These are phyloP conservation scores for Asterochloris erici DNA, from an alignment of 139 green algal species.

Conservation along the genomic window DNA sequence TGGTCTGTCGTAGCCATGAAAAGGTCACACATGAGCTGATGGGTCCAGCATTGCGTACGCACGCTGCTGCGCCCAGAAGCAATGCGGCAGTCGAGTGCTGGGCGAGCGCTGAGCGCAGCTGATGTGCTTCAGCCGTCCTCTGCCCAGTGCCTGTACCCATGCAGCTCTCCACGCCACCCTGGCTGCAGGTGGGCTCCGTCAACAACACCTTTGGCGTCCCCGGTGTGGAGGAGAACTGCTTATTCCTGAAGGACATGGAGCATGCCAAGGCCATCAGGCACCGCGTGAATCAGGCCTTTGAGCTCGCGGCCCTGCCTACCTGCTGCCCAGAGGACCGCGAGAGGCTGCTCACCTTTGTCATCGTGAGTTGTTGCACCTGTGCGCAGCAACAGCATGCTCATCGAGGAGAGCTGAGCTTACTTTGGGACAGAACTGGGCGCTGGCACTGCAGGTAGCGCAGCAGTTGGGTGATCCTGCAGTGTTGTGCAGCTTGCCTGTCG, in stretches of 20 bases:
- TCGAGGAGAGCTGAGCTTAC: not conserved
- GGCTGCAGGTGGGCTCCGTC: slow-evolving; percentile 33
- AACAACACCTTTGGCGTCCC: slow-evolving; percentile 57
- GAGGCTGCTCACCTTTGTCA: slow-evolving; percentile 77
- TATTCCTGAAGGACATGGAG: slow-evolving; percentile 57
- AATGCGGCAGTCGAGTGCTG: no score
- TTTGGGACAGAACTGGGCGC: no score
- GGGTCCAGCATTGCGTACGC: not conserved
- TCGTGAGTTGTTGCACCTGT: slow-evolving; percentile 42
- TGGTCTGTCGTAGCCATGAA: not conserved
- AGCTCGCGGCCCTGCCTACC: slow-evolving; percentile 43
- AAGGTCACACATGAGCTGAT: not conserved
- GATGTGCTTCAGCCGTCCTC: no score
- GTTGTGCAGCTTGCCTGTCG: not conserved
- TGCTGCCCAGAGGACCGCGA: slow-evolving; percentile 47
- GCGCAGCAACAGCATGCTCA: not conserved
- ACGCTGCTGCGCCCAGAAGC: no score
- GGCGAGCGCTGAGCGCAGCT: no score
- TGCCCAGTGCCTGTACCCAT: no score
- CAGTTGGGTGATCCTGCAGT: not conserved
- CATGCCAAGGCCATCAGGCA: slow-evolving; percentile 30
- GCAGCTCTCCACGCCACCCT: no score
- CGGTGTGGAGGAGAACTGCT: slow-evolving; percentile 53
- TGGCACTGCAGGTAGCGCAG: no score
- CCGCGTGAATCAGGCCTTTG: slow-evolving; percentile 41